Percentiles rank a stretch among this genome's conserved stretches.
Conservation (phyloP, 1,284 basidiomycete genomes). For the Anthracocystis panici-leucophaei region DNA sequence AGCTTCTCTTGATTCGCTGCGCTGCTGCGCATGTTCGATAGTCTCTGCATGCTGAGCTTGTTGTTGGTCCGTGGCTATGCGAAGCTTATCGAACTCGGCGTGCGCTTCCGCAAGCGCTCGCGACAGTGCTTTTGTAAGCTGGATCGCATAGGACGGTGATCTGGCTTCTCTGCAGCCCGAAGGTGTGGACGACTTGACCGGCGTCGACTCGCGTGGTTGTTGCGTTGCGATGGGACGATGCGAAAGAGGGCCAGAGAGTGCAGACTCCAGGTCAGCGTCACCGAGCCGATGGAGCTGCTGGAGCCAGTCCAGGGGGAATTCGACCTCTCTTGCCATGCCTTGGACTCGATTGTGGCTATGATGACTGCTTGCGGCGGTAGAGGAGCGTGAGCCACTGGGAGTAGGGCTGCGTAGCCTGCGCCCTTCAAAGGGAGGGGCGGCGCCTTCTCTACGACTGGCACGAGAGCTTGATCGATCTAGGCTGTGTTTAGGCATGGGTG, state of each 20-base stretch:
- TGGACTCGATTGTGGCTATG: constrained; percentile 15
- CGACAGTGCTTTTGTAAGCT: constrained; percentile 43
- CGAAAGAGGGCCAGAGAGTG: constrained; percentile 38
- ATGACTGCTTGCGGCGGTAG: neutral
- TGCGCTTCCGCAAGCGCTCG: constrained; percentile 34
- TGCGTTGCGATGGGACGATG: constrained; percentile 27
- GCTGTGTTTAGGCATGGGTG: constrained; percentile 45
- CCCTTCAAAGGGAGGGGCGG: constrained; percentile 25
- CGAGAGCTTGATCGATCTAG: constrained; percentile 25
- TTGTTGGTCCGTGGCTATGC: constrained; percentile 14
- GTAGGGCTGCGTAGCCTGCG: constrained; percentile 25
- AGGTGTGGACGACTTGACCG: constrained; percentile 27
- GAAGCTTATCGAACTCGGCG: constrained; percentile 27
- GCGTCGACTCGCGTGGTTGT: constrained; percentile 41
- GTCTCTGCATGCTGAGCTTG: constrained; percentile 24
- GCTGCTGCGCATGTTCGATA: constrained; percentile 41
- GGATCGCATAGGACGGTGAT: constrained; percentile 23
- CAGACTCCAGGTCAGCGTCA: constrained; percentile 34
- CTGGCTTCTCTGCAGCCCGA: constrained; percentile 3
- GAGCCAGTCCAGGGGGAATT: constrained; percentile 43
- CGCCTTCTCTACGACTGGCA: constrained; percentile 27
- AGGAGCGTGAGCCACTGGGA: constrained; percentile 15
- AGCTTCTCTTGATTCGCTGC: constrained; percentile 45
- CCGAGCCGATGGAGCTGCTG: constrained; percentile 33
- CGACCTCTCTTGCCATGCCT: constrained; percentile 29